Percentiles rank a stretch among this genome's conserved stretches.
These are phyloP conservation scores for Oryza nivara DNA, from an alignment of 176 grass and related monocot genomes.

Conservation along the genomic window DNA sequence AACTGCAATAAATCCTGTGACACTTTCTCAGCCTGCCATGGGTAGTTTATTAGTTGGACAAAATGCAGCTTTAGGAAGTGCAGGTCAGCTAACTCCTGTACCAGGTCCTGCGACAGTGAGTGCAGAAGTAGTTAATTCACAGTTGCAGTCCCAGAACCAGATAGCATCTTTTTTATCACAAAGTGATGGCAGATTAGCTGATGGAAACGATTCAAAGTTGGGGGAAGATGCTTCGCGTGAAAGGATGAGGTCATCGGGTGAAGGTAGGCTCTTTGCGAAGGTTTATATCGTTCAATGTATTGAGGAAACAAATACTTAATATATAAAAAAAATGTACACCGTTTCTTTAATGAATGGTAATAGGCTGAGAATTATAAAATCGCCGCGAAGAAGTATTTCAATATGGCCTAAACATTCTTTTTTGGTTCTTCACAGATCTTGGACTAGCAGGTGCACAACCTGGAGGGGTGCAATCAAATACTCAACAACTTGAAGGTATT, in stretches of 20 bases:
- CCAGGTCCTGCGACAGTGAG: slow-evolving; percentile 28
- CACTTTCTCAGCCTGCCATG: slow-evolving; percentile 43
- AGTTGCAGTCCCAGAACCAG: slow-evolving; percentile 32
- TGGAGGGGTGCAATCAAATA: slow-evolving; percentile 45
- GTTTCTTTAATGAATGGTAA: not conserved
- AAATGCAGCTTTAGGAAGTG: slow-evolving; percentile 50
- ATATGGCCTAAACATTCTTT: slow-evolving; percentile 25
- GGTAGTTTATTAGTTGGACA: slow-evolving; percentile 40
- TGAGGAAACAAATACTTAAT: not conserved
- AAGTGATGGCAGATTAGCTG: slow-evolving; percentile 35
- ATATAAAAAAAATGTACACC: not conserved
- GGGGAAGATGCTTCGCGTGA: slow-evolving; percentile 49
- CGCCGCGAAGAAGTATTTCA: not conserved
- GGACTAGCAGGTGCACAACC: slow-evolving; percentile 37
- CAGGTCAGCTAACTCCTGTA: slow-evolving; percentile 38
- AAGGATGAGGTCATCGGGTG: slow-evolving; percentile 54
- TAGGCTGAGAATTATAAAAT: slow-evolving; percentile 23
- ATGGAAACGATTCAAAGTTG: slow-evolving; percentile 46
- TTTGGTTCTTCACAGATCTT: slow-evolving; percentile 35
- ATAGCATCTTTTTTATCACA: slow-evolving; percentile 30
- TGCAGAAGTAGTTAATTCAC: slow-evolving; percentile 37
- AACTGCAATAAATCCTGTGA: slow-evolving; percentile 40
- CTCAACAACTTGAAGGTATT: slow-evolving; percentile 52
- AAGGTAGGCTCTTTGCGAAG: slow-evolving; percentile 51
- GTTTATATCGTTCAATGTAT: slow-evolving; percentile 21